Base-by-base conservation (phyloP, 768 basidiomycete species). In the Hericium rajendrae region DNA sequence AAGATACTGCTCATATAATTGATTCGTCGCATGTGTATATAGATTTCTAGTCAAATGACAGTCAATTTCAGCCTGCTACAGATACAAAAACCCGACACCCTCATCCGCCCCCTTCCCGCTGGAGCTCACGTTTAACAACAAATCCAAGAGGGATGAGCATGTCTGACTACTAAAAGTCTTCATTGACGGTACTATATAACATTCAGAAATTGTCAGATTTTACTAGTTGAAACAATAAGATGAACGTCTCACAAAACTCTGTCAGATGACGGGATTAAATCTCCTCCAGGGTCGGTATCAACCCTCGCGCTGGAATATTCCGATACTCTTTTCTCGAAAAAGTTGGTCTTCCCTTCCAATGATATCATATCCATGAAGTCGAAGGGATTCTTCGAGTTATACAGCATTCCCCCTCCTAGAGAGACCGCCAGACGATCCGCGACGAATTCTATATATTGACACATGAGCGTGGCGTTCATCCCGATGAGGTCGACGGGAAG, bases 341-440 rank as follows among this genome's bases (percentile, higher is more conserved):
- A 97, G 74, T 97, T 94, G n/a, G n/a, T n/a, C n/a, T n/a, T n/a
- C n/a, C n/a, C n/a, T n/a, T n/a, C n/a, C n/a, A n/a, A n/a, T n/a
- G 51, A 93, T 91, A 94, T 94, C 81, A 93, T 84, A 65, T 94
- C 91, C 91, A 94, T 94, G 67, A 93, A 93, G 69, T 94, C 88
- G 70, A 90, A 88, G 28, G 93, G 94, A 70, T 97, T 97, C 41
- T 80, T 73, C 2, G 75, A 72, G 59, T 84, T 77, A 76, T 91
- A 97, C 50, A 80, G 64, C 70, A 91, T 94, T 48, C 83, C 76
- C 64, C 87, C 90, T 41, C 93, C 94, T 37, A 97, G 77, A 3
- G 91, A n/a, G n/a, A n/a, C n/a, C n/a, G n/a, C 82, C 26, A 91
- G 83, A 43, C 95, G 81, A 65, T 94, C 93, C 24, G 93, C 90